Conservation (phyloP, 768 basidiomycete genomes). For the Hericium alpestre region DNA sequence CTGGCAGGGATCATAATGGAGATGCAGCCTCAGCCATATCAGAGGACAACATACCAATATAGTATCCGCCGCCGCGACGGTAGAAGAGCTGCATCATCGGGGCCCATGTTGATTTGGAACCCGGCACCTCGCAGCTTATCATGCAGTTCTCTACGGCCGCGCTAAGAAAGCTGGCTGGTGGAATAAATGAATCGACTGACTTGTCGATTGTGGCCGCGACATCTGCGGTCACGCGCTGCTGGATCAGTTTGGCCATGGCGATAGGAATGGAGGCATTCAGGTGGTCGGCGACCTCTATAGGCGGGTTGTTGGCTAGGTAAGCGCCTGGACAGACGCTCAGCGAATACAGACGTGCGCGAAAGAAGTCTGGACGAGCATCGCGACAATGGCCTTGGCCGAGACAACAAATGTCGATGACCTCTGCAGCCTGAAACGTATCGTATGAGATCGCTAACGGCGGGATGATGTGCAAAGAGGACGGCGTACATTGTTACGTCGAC, state of each 20-base stretch:
- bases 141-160: slow-evolving; percentile 24
- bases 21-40: background rate
- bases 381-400: background rate
- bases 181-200: background rate
- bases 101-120: slow-evolving; percentile 28
- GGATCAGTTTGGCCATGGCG: background rate
- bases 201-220: background rate
- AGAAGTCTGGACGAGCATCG: background rate
- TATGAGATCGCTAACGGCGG: background rate
- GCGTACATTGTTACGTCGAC: slow-evolving; percentile 12
- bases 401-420: background rate
- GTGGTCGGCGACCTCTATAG: background rate
- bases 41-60: slow-evolving; percentile 23
- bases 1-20: background rate
- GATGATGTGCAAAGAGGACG: background rate
- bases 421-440: background rate
- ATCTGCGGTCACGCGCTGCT: background rate
- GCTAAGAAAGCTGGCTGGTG: background rate
- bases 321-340: background rate
- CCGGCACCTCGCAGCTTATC: slow-evolving; percentile 26
- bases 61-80: slow-evolving; percentile 54
- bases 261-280: background rate
- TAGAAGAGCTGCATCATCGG: slow-evolving; percentile 57
- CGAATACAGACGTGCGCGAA: background rate
- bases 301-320: background rate